Conservation (phyloP, 2,329 filamentous ascomycete genomes). For the Gliomastix tumulicola region DNA sequence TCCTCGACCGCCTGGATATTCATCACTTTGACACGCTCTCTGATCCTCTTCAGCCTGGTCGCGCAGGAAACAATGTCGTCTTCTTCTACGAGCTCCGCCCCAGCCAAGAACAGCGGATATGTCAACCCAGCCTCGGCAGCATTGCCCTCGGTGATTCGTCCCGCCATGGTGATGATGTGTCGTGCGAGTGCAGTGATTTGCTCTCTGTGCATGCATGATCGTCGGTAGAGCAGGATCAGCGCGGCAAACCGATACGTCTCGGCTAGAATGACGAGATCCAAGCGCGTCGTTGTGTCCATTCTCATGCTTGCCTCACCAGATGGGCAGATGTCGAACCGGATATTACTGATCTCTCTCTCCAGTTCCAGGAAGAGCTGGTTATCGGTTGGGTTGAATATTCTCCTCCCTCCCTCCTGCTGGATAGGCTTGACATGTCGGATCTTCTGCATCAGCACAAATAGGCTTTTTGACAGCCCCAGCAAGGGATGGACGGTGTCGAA, state of each 20-base stretch:
- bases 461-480: not conserved
- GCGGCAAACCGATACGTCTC: conserved; percentile 4
- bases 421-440: not conserved
- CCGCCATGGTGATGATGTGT: not conserved
- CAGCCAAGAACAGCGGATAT: not conserved
- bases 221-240: conserved; percentile 6
- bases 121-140: not conserved
- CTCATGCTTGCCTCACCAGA: not conserved
- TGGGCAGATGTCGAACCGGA: not conserved
- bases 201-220: not conserved
- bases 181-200: not conserved
- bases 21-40: conserved; percentile 3
- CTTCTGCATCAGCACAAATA: not conserved
- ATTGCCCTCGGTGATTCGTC: conserved; percentile 2
- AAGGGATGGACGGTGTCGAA: not conserved
- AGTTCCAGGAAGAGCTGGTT: not conserved
- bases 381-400: not conserved
- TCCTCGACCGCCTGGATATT: conserved; percentile 5
- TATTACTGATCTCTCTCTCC: not conserved
- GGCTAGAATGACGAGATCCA: conserved; percentile 2
- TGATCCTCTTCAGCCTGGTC: not conserved
- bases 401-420: not conserved
- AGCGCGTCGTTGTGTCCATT: not conserved
- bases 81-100: not conserved
- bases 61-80: not conserved